These are phyloP conservation scores for Nepenthes gracilis DNA, from an alignment of 148 eudicot species.

Conservation along the genomic window DNA sequence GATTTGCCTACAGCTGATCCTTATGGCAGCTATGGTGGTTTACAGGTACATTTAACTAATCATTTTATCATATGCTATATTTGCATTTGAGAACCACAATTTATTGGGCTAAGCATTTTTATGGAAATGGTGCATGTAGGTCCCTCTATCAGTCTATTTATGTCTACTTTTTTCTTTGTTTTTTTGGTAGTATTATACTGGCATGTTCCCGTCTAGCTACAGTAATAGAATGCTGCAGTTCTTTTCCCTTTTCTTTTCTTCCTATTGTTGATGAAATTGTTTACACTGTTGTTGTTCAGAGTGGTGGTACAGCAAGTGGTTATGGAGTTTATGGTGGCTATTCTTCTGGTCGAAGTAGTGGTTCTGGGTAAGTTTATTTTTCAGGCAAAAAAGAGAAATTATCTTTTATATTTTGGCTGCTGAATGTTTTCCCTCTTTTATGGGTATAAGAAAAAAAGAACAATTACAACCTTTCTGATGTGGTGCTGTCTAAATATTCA, in stretches of 20 bases:
- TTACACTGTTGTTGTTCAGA: constrained; percentile 24
- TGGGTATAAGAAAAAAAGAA: too few species aligned
- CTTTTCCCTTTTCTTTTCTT: too few species aligned
- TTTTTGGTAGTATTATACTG: background rate
- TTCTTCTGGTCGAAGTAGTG: constrained; percentile 61
- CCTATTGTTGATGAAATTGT: background rate
- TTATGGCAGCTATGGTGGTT: constrained; percentile 63
- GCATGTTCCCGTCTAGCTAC: too few species aligned
- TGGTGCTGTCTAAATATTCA: too few species aligned
- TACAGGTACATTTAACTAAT: constrained; percentile 39
- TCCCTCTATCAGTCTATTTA: background rate
- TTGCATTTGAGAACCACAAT: background rate
- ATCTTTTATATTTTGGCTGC: too few species aligned
- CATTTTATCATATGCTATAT: background rate
- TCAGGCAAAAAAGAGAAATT: too few species aligned
- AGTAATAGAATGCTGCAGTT: too few species aligned
- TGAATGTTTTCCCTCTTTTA: too few species aligned
- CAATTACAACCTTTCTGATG: too few species aligned
- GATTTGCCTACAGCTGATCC: constrained; percentile 61
- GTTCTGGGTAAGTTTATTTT: constrained; percentile 54
- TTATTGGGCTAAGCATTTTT: background rate
- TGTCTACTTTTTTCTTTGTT: background rate
- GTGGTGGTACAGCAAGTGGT: constrained; percentile 39
- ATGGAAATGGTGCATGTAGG: background rate
- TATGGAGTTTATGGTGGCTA: constrained; percentile 86